Evolutionary conservation across 2,329 filamentous ascomycete species (phyloP), one percentile per base, ranked within the genome.

Genomic region (Nakataea oryzae): DNA sequence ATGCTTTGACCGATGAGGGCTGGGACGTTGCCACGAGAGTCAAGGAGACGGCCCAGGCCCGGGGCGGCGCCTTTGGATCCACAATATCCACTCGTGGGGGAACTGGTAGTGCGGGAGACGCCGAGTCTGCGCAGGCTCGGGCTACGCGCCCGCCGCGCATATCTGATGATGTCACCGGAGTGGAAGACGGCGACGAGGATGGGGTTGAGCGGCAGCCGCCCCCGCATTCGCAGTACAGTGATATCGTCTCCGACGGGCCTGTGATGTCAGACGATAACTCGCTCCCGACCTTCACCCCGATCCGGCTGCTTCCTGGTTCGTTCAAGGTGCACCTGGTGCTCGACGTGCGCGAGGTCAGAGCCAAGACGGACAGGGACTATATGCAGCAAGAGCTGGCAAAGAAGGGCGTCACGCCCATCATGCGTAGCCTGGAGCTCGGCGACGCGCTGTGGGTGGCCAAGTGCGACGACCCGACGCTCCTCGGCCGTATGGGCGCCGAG

Each of bases 401-500:
- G 66, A 84, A 82, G 65, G 87, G 86, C 0, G 80, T 89, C 24
- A 79, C 76, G 26, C 85, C 88, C 0, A 82, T 89, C 26, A 86
- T 90, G 72, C 83, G 88, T 24, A 79, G 83, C 5, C 76, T 93
- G 34, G 86, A 89, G 65, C 76, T 93, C 1, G 90, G 90, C 0
- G 90, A 95, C 69, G 85, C 85, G 0, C 81, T 91, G 63, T 95
- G 90, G 90, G 81, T 95, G 41, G 90, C 90, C 54, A 91, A 88
- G 71, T 85, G 84, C 68, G 79, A 85, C 67, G 82, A 90, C 63
- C 75, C 84, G 0, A 73, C 73, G 12, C 77, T 85, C 30, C 78
- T 91, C 6, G 68, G 78, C 2, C 77, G 76, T 5, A 75, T 82
- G 60, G 87, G 87, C 14, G 76, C 78, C 2, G 83, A 87, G 68